Conservation (phyloP, 78 protist species). For the Polysphondylium violaceum region DNA sequence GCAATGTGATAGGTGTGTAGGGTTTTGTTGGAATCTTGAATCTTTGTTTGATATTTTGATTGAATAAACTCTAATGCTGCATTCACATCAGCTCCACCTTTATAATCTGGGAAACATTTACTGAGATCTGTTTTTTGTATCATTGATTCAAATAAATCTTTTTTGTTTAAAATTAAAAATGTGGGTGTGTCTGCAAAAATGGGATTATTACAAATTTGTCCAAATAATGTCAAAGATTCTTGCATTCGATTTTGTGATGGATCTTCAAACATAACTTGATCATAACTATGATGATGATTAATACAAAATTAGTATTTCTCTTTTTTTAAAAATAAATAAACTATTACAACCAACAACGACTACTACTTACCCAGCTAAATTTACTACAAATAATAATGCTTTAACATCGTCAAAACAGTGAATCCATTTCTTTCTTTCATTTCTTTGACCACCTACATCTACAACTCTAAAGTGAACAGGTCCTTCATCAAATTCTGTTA, state of each 20-base stretch:
- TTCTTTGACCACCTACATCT: constrained; percentile 88
- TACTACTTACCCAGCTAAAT: constrained; percentile 78
- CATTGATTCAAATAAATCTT: constrained; percentile 82
- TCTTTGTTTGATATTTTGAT: constrained; percentile 43
- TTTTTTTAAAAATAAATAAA: too few relatives aligned
- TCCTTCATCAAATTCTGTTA: constrained; percentile 84
- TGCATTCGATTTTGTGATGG: constrained; percentile 83
- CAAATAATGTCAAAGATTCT: constrained; percentile 81
- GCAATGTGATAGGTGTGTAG: constrained; percentile 65
- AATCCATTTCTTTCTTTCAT: constrained; percentile 86
- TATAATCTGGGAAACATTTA: constrained; percentile 85
- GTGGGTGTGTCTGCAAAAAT: constrained; percentile 74
- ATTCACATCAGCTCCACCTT: constrained; percentile 70
- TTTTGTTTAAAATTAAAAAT: constrained; percentile 81
- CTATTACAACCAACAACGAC: too few relatives aligned
- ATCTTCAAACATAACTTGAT: constrained; percentile 87
- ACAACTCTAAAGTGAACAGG: constrained; percentile 84
- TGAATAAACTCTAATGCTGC: constrained; percentile 63
- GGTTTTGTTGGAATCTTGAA: constrained; percentile 35
- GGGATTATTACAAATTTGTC: constrained; percentile 74
- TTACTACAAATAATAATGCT: constrained; percentile 80
- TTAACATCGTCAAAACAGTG: constrained; percentile 86
- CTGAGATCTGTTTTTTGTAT: constrained; percentile 63
- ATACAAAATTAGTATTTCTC: too few relatives aligned
- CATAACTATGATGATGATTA: constrained; percentile 44